Base-by-base conservation (phyloP, 345 rosid genomes). In the Jatropha curcas region DNA sequence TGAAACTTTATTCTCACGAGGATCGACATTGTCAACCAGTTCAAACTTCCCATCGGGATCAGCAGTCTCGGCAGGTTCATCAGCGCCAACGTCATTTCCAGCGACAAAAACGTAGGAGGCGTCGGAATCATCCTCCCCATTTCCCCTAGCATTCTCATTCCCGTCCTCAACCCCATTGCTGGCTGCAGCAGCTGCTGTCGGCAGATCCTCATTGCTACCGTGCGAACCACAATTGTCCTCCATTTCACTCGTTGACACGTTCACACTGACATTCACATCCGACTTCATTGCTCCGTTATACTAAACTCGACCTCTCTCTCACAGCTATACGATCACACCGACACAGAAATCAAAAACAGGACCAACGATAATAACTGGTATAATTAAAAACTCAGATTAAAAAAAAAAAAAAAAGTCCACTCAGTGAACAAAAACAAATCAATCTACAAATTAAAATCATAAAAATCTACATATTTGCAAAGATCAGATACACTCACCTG, bases 21-120 rank as follows among this genome's bases (percentile, higher is more conserved):
- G 27, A 56, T 53, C 63, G 30, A 27, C 37, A 4, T 45, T 45
- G 10, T 13, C 24, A 12, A 51, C 14, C 30, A 50, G 25, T 28
- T 4, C 35, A 72, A 50, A 51, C 22, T 52, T 24, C 35, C 20
- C 68, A 48, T 33, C n/a, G 74, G 33, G 68, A 71, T 60, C 59
- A 9, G 46, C 1, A 34, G 65, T 5, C 30, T 41, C 31, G 3
- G 58, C 33, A 37, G 61, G 33, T 9, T 60, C 25, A 41, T 66
- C 71, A 55, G 51, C 33, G 27, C 1, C 58, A 3, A 9, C 27
- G 25, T 5, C 58, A 16, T 41, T 39, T 5, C 65, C 65, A 14
- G 20, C 51, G 0, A 66, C 65, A n/a, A 65, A 73, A 30, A 65
- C 65, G 31, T 55, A 55, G 34, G 61, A 72, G 69, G 69, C 75